These are phyloP conservation scores for Entophlyctis luteolus DNA, from an alignment of 192 early-diverging fungal species.

Conservation along the genomic window DNA sequence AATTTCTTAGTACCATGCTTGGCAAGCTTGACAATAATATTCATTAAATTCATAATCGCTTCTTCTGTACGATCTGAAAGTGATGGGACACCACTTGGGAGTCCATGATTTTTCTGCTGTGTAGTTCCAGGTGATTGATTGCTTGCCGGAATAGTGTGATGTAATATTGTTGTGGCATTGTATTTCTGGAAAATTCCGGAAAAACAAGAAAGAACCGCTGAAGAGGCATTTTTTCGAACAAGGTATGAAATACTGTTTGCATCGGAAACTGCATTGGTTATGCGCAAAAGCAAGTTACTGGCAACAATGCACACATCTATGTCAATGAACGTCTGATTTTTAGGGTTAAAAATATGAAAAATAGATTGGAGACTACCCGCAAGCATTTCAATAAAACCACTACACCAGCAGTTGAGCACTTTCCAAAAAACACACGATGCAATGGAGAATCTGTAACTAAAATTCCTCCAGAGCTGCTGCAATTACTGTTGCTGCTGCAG, in stretches of 20 bases:
- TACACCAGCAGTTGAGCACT: slow-evolving; percentile 15
- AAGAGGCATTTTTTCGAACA: slow-evolving; percentile 26
- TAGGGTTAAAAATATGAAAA: slow-evolving; percentile 3
- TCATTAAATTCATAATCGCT: slow-evolving; percentile 31
- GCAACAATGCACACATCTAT: slow-evolving; percentile 40
- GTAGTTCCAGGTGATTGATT: not conserved
- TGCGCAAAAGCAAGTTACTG: slow-evolving; percentile 38
- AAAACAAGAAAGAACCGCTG: slow-evolving; percentile 9
- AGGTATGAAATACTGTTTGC: slow-evolving; percentile 30
- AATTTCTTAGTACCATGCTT: slow-evolving; percentile 33
- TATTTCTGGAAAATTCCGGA: slow-evolving; percentile 4
- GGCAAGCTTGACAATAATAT: slow-evolving; percentile 32
- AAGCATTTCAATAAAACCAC: slow-evolving; percentile 46
- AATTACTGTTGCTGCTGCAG: too few species aligned
- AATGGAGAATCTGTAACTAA: slow-evolving; percentile 34
- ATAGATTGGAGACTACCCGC: slow-evolving; percentile 22
- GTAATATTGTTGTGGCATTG: not conserved
- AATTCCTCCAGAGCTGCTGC: too few species aligned
- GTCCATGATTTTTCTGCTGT: not conserved
- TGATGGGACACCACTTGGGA: slow-evolving; percentile 15
- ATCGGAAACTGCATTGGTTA: slow-evolving; percentile 16
- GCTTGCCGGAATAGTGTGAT: too few species aligned
- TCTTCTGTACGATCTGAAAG: slow-evolving; percentile 36
- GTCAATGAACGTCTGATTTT: slow-evolving; percentile 31
- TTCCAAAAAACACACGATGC: slow-evolving; percentile 46